These are phyloP conservation scores for Coemansia sp. DNA, from an alignment of 192 early-diverging fungal species.

Conservation along the genomic window DNA sequence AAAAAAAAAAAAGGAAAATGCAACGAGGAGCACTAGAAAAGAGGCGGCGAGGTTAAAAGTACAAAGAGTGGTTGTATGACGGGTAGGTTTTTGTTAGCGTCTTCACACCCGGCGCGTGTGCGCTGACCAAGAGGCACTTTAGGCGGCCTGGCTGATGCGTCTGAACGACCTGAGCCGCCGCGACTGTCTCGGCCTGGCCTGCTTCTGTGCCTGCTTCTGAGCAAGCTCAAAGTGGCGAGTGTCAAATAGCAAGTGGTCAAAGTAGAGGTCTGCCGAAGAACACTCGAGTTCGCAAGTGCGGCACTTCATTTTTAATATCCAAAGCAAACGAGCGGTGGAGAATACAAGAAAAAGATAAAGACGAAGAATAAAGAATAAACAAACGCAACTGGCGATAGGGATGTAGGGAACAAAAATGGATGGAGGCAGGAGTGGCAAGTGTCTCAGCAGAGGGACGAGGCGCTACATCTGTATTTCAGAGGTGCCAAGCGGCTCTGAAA, in stretches of 20 bases:
- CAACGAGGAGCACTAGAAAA: neutral
- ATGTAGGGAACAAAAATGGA: neutral
- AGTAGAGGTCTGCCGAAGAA: constrained; percentile 44
- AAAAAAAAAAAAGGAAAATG: neutral
- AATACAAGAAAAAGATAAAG: neutral
- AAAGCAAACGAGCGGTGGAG: too few relatives aligned
- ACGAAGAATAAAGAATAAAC: neutral
- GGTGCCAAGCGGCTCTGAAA: neutral
- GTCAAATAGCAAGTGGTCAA: constrained; percentile 48
- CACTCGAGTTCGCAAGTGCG: constrained; percentile 50
- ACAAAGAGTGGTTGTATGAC: neutral
- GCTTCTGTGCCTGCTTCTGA: constrained; percentile 26
- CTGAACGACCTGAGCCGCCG: constrained; percentile 36
- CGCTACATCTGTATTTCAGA: constrained; percentile 3
- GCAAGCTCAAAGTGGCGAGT: constrained; percentile 37
- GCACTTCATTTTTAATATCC: constrained; percentile 33
- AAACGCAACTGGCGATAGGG: neutral
- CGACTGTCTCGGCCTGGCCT: constrained; percentile 19
- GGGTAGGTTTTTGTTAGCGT: neutral
- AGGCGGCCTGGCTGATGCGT: constrained; percentile 12
- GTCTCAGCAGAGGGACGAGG: neutral
- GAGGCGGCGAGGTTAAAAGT: neutral
- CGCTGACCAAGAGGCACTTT: neutral
- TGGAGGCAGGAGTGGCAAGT: neutral
- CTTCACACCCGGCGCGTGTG: neutral